Conservation (phyloP, 176 grass and related monocot genomes). For the Aegilops bicornis region DNA sequence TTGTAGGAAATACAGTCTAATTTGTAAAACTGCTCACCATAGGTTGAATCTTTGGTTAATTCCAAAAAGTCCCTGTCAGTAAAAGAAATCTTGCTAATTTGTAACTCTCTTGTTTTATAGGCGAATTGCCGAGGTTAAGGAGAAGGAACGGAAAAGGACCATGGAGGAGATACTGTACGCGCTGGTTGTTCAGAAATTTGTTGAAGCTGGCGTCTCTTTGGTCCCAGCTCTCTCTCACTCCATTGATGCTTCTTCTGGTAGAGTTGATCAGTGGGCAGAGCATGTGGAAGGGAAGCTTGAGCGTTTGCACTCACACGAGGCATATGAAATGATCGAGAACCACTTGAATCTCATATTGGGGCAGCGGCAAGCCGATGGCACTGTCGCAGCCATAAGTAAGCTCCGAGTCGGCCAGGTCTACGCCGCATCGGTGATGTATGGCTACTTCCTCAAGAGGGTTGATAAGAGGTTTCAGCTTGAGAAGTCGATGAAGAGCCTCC, state of each 20-base stretch:
- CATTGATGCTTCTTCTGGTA: conserved; percentile 59
- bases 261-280: conserved; percentile 54
- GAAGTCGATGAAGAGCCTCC: conserved; percentile 86
- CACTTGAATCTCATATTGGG: conserved; percentile 89
- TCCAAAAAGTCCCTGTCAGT: background rate
- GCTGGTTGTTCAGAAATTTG: conserved; percentile 92
- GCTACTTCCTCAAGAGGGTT: conserved; percentile 95
- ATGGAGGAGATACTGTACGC: conserved; percentile 95
- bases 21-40: background rate
- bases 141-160: conserved; percentile 75
- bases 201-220: conserved; percentile 82
- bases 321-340: conserved; percentile 98
- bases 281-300: conserved; percentile 65
- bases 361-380: conserved; percentile 57
- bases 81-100: background rate
- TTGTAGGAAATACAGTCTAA: background rate
- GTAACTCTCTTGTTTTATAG: conserved; percentile 44
- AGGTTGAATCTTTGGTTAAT: background rate
- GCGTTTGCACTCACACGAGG: conserved; percentile 66
- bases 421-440: conserved; percentile 97
- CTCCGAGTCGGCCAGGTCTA: conserved; percentile 94
- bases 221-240: conserved; percentile 60
- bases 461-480: conserved; percentile 96
- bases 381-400: conserved; percentile 87
- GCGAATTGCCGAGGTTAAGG: conserved; percentile 96